Evolutionary conservation across 345 rosid genomes (phyloP).

Genomic region (Lumnitzera racemosa): DNA sequence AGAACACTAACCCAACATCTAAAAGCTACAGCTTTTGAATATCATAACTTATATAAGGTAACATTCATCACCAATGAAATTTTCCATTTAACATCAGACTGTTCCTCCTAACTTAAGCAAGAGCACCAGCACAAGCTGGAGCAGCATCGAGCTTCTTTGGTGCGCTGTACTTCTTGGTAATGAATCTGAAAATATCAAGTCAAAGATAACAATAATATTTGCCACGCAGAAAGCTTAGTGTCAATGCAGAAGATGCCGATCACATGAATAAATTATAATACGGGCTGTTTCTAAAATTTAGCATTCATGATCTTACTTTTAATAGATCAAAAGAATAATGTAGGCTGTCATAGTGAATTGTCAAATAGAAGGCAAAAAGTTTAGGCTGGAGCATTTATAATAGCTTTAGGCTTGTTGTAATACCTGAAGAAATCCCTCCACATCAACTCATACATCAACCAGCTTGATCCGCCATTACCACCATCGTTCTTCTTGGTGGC

Average conservation of each 20-base stretch:
- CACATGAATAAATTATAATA: too few relatives aligned
- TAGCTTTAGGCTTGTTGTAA: background rate
- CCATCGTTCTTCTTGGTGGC: conserved; percentile 20
- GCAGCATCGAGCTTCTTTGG: conserved; percentile 25
- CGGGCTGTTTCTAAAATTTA: too few relatives aligned
- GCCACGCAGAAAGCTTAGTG: background rate
- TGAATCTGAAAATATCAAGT: conserved; percentile 24
- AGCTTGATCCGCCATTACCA: conserved; percentile 31
- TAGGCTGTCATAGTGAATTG: too few relatives aligned
- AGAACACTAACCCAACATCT: conserved; percentile 2
- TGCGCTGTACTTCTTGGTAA: conserved; percentile 44
- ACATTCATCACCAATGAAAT: background rate
- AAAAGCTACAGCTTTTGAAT: background rate
- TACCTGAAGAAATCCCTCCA: conserved; percentile 67
- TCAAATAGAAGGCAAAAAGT: too few relatives aligned
- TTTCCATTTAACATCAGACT: background rate
- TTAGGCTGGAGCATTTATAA: background rate
- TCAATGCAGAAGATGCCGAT: background rate
- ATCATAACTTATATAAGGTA: background rate
- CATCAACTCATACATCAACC: conserved; percentile 45
- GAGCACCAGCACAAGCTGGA: conserved; percentile 27
- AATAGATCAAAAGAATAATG: too few relatives aligned
- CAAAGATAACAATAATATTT: background rate
- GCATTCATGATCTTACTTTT: too few relatives aligned
- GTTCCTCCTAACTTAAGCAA: conserved; percentile 15